Conservation (phyloP, 2,329 filamentous ascomycete genomes). For the Hymenoscyphus repandus region DNA sequence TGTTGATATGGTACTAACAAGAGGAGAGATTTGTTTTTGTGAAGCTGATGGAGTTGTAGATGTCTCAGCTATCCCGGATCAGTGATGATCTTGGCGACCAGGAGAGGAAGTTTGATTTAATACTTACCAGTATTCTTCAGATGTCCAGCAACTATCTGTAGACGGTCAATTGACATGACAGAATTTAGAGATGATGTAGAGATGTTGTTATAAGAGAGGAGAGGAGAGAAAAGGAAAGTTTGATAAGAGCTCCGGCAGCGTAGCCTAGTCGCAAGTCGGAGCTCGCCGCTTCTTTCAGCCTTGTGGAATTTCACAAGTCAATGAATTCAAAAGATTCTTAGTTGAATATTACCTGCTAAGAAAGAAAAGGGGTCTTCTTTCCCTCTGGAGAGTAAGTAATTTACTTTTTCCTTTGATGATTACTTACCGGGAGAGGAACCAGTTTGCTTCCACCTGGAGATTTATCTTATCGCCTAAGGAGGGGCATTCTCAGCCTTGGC, state of each 20-base stretch:
- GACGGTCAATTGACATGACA: neutral
- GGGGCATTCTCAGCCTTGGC: neutral
- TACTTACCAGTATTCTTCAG: neutral
- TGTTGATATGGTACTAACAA: neutral
- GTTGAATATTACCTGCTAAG: too few relatives aligned
- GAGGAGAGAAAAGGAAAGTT: neutral
- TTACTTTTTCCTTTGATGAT: too few relatives aligned
- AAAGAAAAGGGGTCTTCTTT: too few relatives aligned
- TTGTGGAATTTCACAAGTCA: neutral
- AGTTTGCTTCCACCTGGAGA: too few relatives aligned
- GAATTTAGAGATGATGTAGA: neutral
- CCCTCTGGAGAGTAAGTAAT: too few relatives aligned
- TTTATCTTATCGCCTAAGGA: too few relatives aligned
- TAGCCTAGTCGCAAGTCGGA: slow-evolving; percentile 1
- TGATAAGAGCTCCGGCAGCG: slow-evolving; percentile 3
- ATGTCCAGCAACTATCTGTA: neutral
- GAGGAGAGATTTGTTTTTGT: neutral
- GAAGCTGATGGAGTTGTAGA: neutral
- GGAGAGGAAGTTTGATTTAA: neutral
- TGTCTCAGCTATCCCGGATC: neutral
- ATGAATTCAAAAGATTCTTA: neutral
- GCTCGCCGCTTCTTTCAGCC: slow-evolving; percentile 1
- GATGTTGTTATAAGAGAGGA: neutral
- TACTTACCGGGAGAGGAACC: too few relatives aligned
- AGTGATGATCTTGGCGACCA: neutral